Conservation (phyloP, 1,284 basidiomycete species). For the Volvariella surrecta region DNA sequence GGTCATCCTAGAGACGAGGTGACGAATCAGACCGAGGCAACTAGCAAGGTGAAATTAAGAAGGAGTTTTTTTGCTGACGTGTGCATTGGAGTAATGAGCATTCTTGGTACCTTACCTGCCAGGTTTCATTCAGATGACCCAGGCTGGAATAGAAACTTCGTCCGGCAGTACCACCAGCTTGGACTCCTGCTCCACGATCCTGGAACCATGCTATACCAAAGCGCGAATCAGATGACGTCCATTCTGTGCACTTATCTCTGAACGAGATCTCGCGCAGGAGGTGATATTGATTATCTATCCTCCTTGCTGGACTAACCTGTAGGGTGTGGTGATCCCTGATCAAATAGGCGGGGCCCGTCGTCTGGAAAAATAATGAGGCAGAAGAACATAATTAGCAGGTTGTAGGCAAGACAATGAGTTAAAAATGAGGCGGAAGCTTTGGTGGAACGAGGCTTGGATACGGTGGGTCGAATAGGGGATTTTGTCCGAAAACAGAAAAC, state of each 20-base stretch:
- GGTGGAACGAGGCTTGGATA: too few relatives aligned
- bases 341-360: constrained; percentile 34
- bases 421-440: too few relatives aligned
- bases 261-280: not conserved
- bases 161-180: constrained; percentile 42
- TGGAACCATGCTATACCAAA: constrained; percentile 68
- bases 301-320: constrained; percentile 30
- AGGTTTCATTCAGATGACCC: constrained; percentile 67
- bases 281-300: not conserved
- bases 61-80: too few relatives aligned
- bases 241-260: not conserved
- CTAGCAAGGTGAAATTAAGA: constrained; percentile 11
- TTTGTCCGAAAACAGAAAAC: not conserved
- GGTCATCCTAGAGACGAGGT: constrained; percentile 36
- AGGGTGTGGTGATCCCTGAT: constrained; percentile 61
- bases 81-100: too few relatives aligned
- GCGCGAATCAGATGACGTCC: not conserved
- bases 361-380: constrained; percentile 23
- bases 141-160: constrained; percentile 77
- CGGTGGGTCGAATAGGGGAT: not conserved
- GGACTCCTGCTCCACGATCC: constrained; percentile 51
- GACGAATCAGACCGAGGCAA: constrained; percentile 5
- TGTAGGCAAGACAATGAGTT: not conserved
- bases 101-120: constrained; percentile 32
- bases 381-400: not conserved